Evolutionary conservation across 169 alveolate genomes (phyloP).

Genomic region (Cryptosporidium sp.): DNA sequence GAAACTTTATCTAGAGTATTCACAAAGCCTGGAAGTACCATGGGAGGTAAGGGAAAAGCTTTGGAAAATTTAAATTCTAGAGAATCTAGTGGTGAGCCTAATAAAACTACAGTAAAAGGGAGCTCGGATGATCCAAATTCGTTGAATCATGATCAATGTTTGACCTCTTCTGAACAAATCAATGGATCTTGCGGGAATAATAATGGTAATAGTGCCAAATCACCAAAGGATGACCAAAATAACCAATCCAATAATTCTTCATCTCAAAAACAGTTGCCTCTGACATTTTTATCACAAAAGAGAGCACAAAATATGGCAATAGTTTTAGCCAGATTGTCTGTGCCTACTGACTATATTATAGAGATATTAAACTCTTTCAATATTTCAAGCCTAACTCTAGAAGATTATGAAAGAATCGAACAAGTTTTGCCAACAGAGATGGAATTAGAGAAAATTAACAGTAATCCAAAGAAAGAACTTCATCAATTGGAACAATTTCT

Average conservation of each 20-base stretch:
- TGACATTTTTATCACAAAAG: slow-evolving; percentile 66
- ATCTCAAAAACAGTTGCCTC: slow-evolving; percentile 49
- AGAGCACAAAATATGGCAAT: slow-evolving; percentile 81
- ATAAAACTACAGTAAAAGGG: background rate
- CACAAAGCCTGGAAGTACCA: slow-evolving; percentile 4
- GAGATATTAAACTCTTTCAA: slow-evolving; percentile 69
- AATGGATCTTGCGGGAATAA: slow-evolving; percentile 3
- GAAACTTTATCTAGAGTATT: slow-evolving; percentile 68
- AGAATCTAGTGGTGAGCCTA: background rate
- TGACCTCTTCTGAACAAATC: background rate
- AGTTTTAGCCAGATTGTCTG: slow-evolving; percentile 77
- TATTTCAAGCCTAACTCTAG: slow-evolving; percentile 75
- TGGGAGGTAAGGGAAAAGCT: background rate
- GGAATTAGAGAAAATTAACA: slow-evolving; percentile 64
- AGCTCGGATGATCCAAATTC: slow-evolving; percentile 34
- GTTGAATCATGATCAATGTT: slow-evolving; percentile 21
- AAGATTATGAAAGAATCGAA: slow-evolving; percentile 77
- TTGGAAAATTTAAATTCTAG: background rate
- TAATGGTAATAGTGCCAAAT: slow-evolving; percentile 24
- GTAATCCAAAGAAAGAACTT: slow-evolving; percentile 32
- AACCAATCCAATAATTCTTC: background rate
- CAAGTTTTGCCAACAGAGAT: slow-evolving; percentile 76
- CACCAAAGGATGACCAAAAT: slow-evolving; percentile 52
- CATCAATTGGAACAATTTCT: slow-evolving; percentile 67
- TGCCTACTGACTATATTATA: slow-evolving; percentile 76